A percentile compares a stretch with the other conserved stretches of the same genome.
Evolutionary conservation across 1,139 yeast genomes (phyloP).

Genomic region (Diutina neorugosa): DNA sequence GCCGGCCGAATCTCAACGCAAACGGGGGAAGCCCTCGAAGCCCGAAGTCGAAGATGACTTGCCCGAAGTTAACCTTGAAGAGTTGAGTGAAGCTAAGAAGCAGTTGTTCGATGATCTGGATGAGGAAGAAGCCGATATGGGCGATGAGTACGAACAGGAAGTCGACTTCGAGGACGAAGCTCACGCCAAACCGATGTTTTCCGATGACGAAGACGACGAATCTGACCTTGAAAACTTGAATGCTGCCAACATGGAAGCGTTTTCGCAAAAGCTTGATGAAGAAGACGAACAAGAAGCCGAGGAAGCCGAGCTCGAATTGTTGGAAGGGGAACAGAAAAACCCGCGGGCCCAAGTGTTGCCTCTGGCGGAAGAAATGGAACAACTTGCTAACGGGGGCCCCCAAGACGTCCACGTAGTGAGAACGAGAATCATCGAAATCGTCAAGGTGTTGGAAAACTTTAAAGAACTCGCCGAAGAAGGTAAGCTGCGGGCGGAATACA

Average conservation of each 20-base stretch:
- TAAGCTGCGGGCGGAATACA: constrained; percentile 71
- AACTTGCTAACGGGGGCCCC: constrained; percentile 37
- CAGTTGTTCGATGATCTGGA: constrained; percentile 68
- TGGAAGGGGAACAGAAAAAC: constrained; percentile 41
- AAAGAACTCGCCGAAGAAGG: constrained; percentile 78
- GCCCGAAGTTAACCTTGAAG: constrained; percentile 56
- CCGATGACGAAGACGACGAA: constrained; percentile 67
- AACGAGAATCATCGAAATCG: constrained; percentile 91
- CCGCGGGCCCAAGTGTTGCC: constrained; percentile 68
- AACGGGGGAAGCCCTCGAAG: constrained; percentile 7
- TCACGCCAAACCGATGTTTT: constrained; percentile 66
- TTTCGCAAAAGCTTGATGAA: constrained; percentile 56
- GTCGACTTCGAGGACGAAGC: constrained; percentile 40
- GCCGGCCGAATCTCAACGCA: constrained; percentile 6
- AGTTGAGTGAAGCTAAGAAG: constrained; percentile 54
- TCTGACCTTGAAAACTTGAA: constrained; percentile 71
- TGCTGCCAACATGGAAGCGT: constrained; percentile 80
- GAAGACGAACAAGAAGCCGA: constrained; percentile 63
- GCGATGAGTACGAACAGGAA: constrained; percentile 28
- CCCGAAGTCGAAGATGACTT: constrained; percentile 22
- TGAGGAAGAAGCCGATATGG: constrained; percentile 31
- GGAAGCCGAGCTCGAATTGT: constrained; percentile 66
- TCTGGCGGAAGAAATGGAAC: constrained; percentile 36
- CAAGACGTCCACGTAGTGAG: constrained; percentile 74
- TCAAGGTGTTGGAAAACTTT: constrained; percentile 90